Evolutionary conservation across 176 grass and related monocot genomes (phyloP).

Genomic region (Eremochloa ophiuroides): DNA sequence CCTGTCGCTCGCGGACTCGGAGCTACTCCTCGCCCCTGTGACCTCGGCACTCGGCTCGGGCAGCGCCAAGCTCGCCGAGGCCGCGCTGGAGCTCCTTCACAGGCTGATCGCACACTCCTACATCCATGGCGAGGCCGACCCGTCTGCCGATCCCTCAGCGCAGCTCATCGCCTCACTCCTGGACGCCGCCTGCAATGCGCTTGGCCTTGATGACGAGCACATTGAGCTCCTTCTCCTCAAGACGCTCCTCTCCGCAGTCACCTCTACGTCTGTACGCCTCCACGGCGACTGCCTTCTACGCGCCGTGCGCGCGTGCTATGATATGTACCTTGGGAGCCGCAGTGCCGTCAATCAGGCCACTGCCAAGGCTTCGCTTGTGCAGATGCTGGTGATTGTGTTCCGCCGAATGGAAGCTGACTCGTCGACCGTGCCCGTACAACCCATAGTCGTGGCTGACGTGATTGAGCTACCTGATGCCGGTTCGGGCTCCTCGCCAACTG

Average conservation of each 20-base stretch:
- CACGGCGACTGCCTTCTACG: constrained; percentile 91
- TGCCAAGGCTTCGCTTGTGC: constrained; percentile 95
- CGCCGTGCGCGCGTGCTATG: constrained; percentile 84
- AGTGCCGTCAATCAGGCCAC: constrained; percentile 89
- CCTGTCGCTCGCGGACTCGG: constrained; percentile 83
- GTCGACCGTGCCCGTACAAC: constrained; percentile 82
- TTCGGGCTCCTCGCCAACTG: constrained; percentile 44
- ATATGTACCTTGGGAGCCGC: constrained; percentile 84
- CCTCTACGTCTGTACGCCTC: constrained; percentile 77
- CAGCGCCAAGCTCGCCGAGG: constrained; percentile 69
- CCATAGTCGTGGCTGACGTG: constrained; percentile 94
- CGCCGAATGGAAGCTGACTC: constrained; percentile 96
- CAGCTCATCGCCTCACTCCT: constrained; percentile 69
- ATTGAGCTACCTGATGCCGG: constrained; percentile 61
- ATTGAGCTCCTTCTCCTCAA: constrained; percentile 91
- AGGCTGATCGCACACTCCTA: constrained; percentile 89
- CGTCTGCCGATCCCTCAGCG: constrained; percentile 56
- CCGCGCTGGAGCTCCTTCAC: constrained; percentile 77
- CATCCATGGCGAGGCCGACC: constrained; percentile 90
- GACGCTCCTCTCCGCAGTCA: constrained; percentile 93
- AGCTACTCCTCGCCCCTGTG: constrained; percentile 66
- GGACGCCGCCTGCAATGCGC: constrained; percentile 74
- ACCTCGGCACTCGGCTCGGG: constrained; percentile 58
- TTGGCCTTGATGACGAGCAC: constrained; percentile 62
- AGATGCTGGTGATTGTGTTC: constrained; percentile 99